Conservation (phyloP, 345 rosid species). For the Ailanthus altissimus region DNA sequence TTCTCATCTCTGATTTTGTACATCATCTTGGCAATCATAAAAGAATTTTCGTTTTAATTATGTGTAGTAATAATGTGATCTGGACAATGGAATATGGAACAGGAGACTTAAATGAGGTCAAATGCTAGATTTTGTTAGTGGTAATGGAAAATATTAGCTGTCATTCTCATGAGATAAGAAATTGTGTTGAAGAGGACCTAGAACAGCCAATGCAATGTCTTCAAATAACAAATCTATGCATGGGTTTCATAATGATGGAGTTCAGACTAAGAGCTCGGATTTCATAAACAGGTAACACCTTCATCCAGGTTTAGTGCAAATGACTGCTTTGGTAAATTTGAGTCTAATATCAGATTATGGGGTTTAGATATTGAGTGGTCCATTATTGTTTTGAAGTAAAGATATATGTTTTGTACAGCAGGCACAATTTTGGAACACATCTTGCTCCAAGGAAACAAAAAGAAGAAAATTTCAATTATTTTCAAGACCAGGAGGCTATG, state of each 20-base stretch:
- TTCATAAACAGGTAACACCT: conserved; percentile 36
- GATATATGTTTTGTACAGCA: conserved; percentile 26
- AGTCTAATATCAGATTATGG: not conserved
- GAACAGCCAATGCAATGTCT: conserved; percentile 39
- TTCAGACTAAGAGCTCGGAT: conserved; percentile 32
- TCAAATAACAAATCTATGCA: conserved; percentile 33
- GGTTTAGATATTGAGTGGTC: not conserved
- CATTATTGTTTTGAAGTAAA: conserved; percentile 14
- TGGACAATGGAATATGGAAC: conserved; percentile 26
- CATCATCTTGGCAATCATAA: conserved; percentile 14
- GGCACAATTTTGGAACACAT: conserved; percentile 42
- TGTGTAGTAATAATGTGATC: not conserved
- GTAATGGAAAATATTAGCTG: conserved; percentile 26
- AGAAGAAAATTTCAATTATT: conserved; percentile 38
- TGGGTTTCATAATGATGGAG: conserved; percentile 26
- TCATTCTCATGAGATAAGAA: conserved; percentile 7
- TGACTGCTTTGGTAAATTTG: conserved; percentile 5
- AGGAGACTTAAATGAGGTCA: conserved; percentile 26
- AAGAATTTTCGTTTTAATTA: not conserved
- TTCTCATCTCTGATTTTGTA: conserved; percentile 2
- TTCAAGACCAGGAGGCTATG: conserved; percentile 67
- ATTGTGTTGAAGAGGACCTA: conserved; percentile 22
- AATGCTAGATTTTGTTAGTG: conserved; percentile 21
- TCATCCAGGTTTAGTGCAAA: not conserved
- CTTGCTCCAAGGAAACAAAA: conserved; percentile 43